A percentile compares a stretch with the other conserved stretches of the same genome.
phyloP scores from a whole-genome alignment of 768 basidiomycete species.

The Psilocybe azurescens region DNA sequence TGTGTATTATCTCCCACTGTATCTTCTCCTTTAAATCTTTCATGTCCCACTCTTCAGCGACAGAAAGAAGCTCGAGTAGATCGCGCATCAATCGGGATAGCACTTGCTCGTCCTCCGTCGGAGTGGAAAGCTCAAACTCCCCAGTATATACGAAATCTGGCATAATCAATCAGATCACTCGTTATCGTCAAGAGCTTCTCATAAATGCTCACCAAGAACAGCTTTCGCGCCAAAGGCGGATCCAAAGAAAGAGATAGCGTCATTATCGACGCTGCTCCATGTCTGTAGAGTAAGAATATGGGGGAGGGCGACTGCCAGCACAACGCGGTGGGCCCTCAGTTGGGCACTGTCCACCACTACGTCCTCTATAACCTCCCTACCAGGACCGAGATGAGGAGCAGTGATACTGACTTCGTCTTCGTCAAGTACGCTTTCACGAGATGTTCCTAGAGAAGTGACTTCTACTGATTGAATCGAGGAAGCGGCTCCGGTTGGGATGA shows the following conservation, averaged over 20 bases:
- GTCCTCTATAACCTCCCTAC: background rate
- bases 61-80: conserved; percentile 14
- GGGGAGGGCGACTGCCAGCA: conserved; percentile 20
- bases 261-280: conserved; percentile 15
- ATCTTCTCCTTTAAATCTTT: conserved; percentile 18
- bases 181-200: background rate
- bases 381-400: no score
- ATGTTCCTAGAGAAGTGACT: background rate
- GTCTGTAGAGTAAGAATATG: conserved; percentile 34
- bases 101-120: background rate
- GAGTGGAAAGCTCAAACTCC: conserved; percentile 10
- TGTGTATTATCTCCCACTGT: conserved; percentile 15
- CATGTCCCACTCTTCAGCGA: conserved; percentile 23
- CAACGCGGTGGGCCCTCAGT: conserved; percentile 14
- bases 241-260: conserved; percentile 19
- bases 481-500: conserved; percentile 23
- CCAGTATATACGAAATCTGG: conserved; percentile 39
- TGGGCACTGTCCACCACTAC: background rate
- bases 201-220: conserved; percentile 30
- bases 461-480: background rate
- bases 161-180: background rate
- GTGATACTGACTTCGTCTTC: no score
- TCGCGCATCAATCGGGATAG: conserved; percentile 9
- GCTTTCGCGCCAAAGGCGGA: conserved; percentile 25
- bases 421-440: no score